Percentiles rank a stretch among this genome's conserved stretches.
phyloP scores from a whole-genome alignment of 495 filamentous ascomycete species.

The Aspergillus campestris region DNA sequence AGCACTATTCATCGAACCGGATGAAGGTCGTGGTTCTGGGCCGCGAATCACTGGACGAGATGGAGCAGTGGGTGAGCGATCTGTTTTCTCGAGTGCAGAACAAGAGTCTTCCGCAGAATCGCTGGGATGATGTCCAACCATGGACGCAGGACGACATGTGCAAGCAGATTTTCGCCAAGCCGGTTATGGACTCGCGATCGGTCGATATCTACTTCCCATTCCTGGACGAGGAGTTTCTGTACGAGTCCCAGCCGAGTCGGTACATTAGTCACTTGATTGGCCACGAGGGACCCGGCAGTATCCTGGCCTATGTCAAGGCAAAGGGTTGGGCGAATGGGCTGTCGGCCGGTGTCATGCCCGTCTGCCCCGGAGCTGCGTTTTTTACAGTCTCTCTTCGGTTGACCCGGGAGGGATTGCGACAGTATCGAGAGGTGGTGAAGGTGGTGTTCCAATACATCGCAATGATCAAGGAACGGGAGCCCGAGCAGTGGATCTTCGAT shows the following conservation, averaged over 20 bases:
- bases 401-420: conserved; percentile 75
- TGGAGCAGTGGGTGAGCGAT: conserved; percentile 83
- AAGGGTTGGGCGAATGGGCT: conserved; percentile 94
- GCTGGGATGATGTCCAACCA: conserved; percentile 69
- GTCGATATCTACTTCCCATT: conserved; percentile 86
- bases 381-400: conserved; percentile 75
- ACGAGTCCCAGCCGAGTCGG: conserved; percentile 74
- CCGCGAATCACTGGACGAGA: conserved; percentile 75
- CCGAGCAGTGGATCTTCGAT: conserved; percentile 86
- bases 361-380: conserved; percentile 77
- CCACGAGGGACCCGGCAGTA: conserved; percentile 94
- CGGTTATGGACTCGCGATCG: conserved; percentile 85
- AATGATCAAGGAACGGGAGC: conserved; percentile 69
- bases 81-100: conserved; percentile 78
- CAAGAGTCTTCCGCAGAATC: conserved; percentile 71
- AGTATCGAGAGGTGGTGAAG: conserved; percentile 83
- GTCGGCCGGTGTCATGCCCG: conserved; percentile 63
- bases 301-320: conserved; percentile 87
- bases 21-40: conserved; percentile 95
- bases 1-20: conserved; percentile 87
- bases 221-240: conserved; percentile 77
- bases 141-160: conserved; percentile 60
- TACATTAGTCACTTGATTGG: conserved; percentile 93
- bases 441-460: conserved; percentile 91
- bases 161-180: conserved; percentile 86